Evolutionary conservation across 108 stramenopile species (phyloP).

Genomic region (Hondaea fermentalgiana): DNA sequence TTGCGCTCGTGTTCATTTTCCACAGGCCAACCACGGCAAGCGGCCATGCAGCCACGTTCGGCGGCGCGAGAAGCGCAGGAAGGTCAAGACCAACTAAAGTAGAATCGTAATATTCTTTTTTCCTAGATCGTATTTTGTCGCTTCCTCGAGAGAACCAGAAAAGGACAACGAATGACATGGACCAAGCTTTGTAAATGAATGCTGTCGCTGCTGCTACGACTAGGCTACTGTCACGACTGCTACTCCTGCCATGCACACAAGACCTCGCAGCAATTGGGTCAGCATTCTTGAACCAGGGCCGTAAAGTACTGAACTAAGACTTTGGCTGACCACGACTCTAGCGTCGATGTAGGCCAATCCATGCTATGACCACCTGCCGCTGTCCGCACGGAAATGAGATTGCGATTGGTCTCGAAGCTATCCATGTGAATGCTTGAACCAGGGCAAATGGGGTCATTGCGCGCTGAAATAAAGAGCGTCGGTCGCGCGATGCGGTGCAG

Average conservation of each 20-base stretch:
- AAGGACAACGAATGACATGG: neutral
- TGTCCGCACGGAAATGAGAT: neutral
- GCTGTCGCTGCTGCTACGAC: neutral
- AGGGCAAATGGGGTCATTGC: neutral
- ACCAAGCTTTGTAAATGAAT: neutral
- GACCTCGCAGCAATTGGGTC: no score
- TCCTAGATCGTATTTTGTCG: neutral
- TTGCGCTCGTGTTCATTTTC: neutral
- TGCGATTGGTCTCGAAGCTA: neutral
- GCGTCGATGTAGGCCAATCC: neutral
- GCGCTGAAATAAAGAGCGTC: neutral
- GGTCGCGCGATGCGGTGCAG: neutral
- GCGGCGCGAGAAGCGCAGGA: neutral
- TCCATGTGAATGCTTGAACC: neutral
- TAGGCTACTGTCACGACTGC: no score
- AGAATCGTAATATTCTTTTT: neutral
- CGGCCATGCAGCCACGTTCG: neutral
- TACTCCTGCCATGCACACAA: no score
- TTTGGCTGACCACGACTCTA: neutral
- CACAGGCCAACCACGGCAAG: neutral
- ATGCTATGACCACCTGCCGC: neutral
- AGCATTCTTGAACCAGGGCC: neutral
- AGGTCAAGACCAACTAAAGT: neutral
- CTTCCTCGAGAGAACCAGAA: neutral
- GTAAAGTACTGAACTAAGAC: neutral